Evolutionary conservation across 768 basidiomycete genomes (phyloP).

Genomic region (Podaxis sp.): DNA sequence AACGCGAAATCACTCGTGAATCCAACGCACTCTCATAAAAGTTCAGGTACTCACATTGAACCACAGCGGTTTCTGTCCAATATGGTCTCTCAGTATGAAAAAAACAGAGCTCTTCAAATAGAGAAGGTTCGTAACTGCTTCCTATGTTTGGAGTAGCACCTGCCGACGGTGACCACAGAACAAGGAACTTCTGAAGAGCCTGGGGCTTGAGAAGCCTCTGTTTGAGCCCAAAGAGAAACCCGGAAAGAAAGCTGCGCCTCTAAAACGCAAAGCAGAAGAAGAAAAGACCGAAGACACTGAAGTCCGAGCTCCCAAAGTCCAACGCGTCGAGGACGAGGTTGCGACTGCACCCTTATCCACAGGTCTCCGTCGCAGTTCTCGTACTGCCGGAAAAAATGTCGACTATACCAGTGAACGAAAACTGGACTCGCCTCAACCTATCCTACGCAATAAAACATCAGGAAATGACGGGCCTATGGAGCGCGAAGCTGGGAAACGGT

Average conservation of each 20-base stretch:
- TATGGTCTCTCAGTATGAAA: slow-evolving; percentile 28
- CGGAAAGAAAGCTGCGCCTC: slow-evolving; percentile 20
- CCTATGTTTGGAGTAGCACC: neutral
- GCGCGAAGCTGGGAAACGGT: slow-evolving; percentile 29
- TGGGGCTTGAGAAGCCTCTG: slow-evolving; percentile 44
- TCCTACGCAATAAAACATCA: slow-evolving; percentile 30
- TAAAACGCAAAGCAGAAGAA: slow-evolving; percentile 22
- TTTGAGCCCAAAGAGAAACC: slow-evolving; percentile 44
- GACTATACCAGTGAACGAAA: slow-evolving; percentile 48
- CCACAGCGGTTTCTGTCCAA: neutral
- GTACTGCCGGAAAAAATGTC: slow-evolving; percentile 54
- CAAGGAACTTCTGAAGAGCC: slow-evolving; percentile 30
- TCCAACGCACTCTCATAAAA: neutral
- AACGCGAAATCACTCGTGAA: neutral
- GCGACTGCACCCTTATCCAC: slow-evolving; percentile 15
- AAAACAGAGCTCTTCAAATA: slow-evolving; percentile 29
- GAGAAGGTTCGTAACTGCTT: slow-evolving; percentile 17
- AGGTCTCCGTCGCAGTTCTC: slow-evolving; percentile 58
- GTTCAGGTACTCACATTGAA: neutral
- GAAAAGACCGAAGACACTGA: slow-evolving; percentile 18
- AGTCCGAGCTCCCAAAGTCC: slow-evolving; percentile 22
- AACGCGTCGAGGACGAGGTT: slow-evolving; percentile 25
- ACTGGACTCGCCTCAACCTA: slow-evolving; percentile 30
- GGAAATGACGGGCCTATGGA: slow-evolving; percentile 33
- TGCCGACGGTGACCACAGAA: slow-evolving; percentile 29